A percentile compares a stretch with the other conserved stretches of the same genome.
Conservation (phyloP, 2,329 filamentous ascomycete genomes). For the Colletotrichum coccodes region DNA sequence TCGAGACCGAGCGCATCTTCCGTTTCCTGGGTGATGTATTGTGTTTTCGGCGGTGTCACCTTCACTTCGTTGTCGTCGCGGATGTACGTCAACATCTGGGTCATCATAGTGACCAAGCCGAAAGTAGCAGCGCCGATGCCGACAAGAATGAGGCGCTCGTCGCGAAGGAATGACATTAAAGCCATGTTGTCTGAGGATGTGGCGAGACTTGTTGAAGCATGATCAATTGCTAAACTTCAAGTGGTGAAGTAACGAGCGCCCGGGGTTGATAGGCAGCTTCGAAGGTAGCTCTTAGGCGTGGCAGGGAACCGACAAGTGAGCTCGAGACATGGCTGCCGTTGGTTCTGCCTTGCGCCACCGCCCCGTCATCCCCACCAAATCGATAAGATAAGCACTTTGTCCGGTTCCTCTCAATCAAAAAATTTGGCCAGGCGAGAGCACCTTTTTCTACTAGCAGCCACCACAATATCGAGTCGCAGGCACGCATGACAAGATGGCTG, state of each 20-base stretch:
- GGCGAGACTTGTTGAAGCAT: not conserved
- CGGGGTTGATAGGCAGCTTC: not conserved
- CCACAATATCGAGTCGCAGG: slow-evolving; percentile 12
- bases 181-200: slow-evolving; percentile 26
- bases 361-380: slow-evolving; percentile 24
- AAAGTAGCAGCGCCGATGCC: slow-evolving; percentile 68
- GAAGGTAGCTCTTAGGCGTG: too few species aligned
- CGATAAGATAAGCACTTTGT: slow-evolving; percentile 40
- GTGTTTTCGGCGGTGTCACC: slow-evolving; percentile 70
- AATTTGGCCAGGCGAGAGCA: slow-evolving; percentile 33
- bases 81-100: slow-evolving; percentile 66
- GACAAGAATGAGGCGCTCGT: slow-evolving; percentile 64
- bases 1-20: slow-evolving; percentile 75
- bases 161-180: slow-evolving; percentile 49
- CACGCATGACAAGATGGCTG: slow-evolving; percentile 73
- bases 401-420: slow-evolving; percentile 35
- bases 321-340: not conserved
- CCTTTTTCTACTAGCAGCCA: not conserved
- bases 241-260: not conserved
- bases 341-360: slow-evolving; percentile 37
- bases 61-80: slow-evolving; percentile 75
- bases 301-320: not conserved
- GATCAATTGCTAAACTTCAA: not conserved
- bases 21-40: slow-evolving; percentile 80
- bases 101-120: slow-evolving; percentile 66